phyloP scores from a whole-genome alignment of 1,284 basidiomycete genomes.

The Pseudozyma tsukubaensis region DNA sequence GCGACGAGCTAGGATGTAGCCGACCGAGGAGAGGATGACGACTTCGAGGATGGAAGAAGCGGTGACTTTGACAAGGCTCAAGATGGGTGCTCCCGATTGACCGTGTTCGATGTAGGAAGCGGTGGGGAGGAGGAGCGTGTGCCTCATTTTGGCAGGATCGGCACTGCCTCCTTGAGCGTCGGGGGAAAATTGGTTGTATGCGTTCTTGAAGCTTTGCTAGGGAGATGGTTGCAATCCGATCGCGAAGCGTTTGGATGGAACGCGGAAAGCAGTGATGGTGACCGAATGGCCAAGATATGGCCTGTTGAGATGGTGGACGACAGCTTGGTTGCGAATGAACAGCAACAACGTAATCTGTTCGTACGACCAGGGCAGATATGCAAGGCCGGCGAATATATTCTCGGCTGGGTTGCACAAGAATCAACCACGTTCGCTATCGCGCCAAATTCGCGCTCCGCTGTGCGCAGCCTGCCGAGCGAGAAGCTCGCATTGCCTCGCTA shows the following conservation, averaged over 20 bases:
- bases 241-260: too few relatives aligned
- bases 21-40: conserved; percentile 85
- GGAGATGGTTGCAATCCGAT: not conserved
- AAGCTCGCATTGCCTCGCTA: too few relatives aligned
- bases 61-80: conserved; percentile 59
- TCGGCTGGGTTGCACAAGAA: too few relatives aligned
- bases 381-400: conserved; percentile 2
- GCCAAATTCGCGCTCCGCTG: not conserved
- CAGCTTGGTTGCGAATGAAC: not conserved
- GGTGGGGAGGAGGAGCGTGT: conserved; percentile 36
- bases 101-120: conserved; percentile 44
- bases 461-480: not conserved
- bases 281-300: too few relatives aligned
- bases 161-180: not conserved
- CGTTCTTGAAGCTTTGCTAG: not conserved
- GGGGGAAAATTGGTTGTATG: not conserved
- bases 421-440: not conserved
- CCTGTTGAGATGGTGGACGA: not conserved
- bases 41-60: conserved; percentile 82
- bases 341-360: not conserved
- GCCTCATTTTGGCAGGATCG: conserved; percentile 23
- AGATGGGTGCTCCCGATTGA: conserved; percentile 49
- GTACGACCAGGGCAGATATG: not conserved
- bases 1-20: conserved; percentile 81
- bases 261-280: too few relatives aligned